Conservation (phyloP, 768 basidiomycete genomes). For the Russula sp. region DNA sequence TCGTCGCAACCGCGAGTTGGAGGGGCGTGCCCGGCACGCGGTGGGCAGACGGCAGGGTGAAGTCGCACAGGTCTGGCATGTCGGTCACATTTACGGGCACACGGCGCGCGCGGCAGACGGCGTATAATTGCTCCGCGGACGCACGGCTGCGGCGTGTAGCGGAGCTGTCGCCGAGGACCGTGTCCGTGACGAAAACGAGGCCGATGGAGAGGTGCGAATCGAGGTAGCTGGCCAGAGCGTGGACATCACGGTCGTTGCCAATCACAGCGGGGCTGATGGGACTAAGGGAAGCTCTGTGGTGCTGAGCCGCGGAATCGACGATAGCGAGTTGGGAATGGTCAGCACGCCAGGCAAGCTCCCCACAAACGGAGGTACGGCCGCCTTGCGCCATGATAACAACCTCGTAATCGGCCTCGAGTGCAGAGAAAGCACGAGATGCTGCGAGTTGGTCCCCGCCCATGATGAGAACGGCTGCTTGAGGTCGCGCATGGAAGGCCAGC, state of each 20-base stretch:
- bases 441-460: constrained; percentile 77
- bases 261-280: constrained; percentile 7
- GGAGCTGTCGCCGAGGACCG: constrained; percentile 38
- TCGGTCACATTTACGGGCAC: constrained; percentile 87
- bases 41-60: constrained; percentile 80
- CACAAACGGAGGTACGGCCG: constrained; percentile 46
- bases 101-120: constrained; percentile 46
- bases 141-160: constrained; percentile 37
- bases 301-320: constrained; percentile 43
- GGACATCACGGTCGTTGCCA: constrained; percentile 34
- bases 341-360: constrained; percentile 65
- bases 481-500: constrained; percentile 54
- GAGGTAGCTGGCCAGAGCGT: constrained; percentile 46
- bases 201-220: constrained; percentile 31
- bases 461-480: constrained; percentile 52
- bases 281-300: constrained; percentile 35
- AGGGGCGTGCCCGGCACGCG: constrained; percentile 66
- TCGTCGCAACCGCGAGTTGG: constrained; percentile 83
- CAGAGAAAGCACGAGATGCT: constrained; percentile 74
- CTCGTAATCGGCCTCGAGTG: constrained; percentile 70
- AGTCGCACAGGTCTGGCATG: constrained; percentile 81
- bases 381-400: constrained; percentile 62
- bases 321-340: constrained; percentile 50
- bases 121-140: constrained; percentile 56
- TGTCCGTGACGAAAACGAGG: constrained; percentile 81